These are phyloP conservation scores for Dysphania ambrosioides DNA, from an alignment of 148 eudicot species.

Conservation along the genomic window DNA sequence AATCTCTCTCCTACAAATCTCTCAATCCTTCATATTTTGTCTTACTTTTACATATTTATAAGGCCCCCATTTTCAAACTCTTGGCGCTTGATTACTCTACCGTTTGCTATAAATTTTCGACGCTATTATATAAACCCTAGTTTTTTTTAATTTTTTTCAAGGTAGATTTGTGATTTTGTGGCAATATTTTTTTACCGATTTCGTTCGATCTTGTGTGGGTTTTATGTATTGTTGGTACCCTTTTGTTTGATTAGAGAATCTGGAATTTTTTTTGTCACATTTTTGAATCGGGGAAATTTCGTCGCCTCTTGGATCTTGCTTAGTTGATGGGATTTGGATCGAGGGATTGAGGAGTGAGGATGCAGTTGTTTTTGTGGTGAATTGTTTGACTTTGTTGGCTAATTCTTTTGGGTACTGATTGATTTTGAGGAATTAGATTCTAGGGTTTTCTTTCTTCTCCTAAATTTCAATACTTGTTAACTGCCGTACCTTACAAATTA, in stretches of 20 bases:
- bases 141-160: not conserved
- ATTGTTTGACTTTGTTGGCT: not conserved
- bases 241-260: not conserved
- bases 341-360: not conserved
- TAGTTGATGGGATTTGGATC: not conserved
- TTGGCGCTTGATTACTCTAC: constrained; percentile 26
- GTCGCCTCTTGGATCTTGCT: not conserved
- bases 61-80: constrained; percentile 8
- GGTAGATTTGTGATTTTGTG: not conserved
- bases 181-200: not conserved
- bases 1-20: no score
- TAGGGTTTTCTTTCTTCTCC: not conserved
- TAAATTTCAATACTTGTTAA: no score
- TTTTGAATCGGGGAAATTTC: no score
- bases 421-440: not conserved
- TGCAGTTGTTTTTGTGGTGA: not conserved
- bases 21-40: constrained; percentile 9
- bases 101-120: not conserved
- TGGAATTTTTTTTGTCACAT: not conserved
- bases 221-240: not conserved
- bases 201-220: constrained; percentile 10
- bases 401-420: not conserved
- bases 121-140: constrained; percentile 13
- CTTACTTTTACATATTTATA: not conserved
- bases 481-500: no score